phyloP scores from a whole-genome alignment of 345 rosid species.

The Cardamine chenopodiifolia region DNA sequence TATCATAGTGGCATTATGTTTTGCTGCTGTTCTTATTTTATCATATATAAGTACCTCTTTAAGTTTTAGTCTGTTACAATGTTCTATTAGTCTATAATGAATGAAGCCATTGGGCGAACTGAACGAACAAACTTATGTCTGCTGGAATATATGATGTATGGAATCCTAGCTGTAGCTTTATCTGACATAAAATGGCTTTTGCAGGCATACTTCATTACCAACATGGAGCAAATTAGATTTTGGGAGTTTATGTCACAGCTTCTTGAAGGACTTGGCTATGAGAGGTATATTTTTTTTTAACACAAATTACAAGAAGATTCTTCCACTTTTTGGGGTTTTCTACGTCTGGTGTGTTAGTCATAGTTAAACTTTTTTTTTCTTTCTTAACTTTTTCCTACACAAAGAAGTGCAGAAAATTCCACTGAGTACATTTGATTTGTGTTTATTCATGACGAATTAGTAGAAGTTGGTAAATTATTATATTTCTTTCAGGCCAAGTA shows the following conservation, averaged over 20 bases:
- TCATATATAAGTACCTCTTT: neutral
- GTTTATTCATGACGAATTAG: neutral
- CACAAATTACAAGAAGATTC: neutral
- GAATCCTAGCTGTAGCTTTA: conserved; percentile 3
- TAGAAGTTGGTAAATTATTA: conserved; percentile 15
- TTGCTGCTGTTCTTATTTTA: neutral
- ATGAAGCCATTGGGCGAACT: too few species aligned
- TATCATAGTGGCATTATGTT: neutral
- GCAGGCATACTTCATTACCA: conserved; percentile 94
- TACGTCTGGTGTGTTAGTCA: neutral
- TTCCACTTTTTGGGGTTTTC: neutral
- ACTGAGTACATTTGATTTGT: neutral
- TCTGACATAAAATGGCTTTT: conserved; percentile 25
- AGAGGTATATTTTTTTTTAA: conserved; percentile 55
- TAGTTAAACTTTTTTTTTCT: neutral
- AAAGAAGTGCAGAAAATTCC: neutral
- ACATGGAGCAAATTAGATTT: conserved; percentile 87
- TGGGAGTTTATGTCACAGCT: conserved; percentile 85
- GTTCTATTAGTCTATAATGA: too few species aligned
- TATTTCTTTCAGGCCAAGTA: conserved; percentile 73
- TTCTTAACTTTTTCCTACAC: neutral
- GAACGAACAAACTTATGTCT: too few species aligned
- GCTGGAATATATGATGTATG: neutral
- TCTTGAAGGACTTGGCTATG: conserved; percentile 89
- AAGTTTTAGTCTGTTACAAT: neutral